Conservation (phyloP, 2,329 filamentous ascomycete species). For the Fusarium secorum region DNA sequence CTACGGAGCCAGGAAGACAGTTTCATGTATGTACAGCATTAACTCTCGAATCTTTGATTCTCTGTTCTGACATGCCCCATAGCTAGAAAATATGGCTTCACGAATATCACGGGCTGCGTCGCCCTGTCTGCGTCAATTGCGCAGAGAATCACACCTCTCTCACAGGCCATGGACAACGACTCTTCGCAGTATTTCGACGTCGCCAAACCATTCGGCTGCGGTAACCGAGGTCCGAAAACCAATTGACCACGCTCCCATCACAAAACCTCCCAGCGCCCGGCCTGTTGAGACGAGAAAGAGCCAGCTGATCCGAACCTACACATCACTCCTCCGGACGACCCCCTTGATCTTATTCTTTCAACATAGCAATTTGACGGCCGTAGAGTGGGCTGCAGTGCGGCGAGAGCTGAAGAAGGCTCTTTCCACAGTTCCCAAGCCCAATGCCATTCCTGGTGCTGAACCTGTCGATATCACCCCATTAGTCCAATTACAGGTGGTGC, state of each 20-base stretch:
- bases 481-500: constrained; percentile 82
- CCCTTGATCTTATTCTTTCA: constrained; percentile 87
- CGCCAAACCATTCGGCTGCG: constrained; percentile 37
- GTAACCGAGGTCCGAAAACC: constrained; percentile 47
- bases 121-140: constrained; percentile 41
- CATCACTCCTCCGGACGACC: constrained; percentile 84
- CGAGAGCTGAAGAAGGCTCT: constrained; percentile 56
- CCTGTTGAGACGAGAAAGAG: constrained; percentile 88
- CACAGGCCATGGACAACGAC: constrained; percentile 33
- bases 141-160: constrained; percentile 20
- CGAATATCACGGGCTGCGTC: constrained; percentile 32
- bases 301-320: constrained; percentile 85
- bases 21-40: constrained; percentile 16
- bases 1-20: constrained; percentile 12
- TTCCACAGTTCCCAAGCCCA: constrained; percentile 50
- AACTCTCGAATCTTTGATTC: not conserved
- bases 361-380: constrained; percentile 72
- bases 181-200: constrained; percentile 42
- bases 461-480: constrained; percentile 61
- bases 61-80: not conserved
- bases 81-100: constrained; percentile 30
- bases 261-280: constrained; percentile 88
- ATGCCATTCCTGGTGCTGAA: constrained; percentile 37
- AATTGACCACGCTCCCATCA: constrained; percentile 65
- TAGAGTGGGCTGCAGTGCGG: constrained; percentile 63